Evolutionary conservation across 306 rosid genomes (phyloP).

Genomic region (Medicago truncatula): MtrunA17r5.0-ANR NC_053042.1:12869501-12870000

Average conservation of each 20-base stretch:
- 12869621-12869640: background rate
- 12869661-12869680: background rate
- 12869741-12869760: too few species aligned
- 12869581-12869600: background rate
- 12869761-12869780: background rate
- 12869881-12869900: too few species aligned
- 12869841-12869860: too few species aligned
- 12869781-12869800: background rate
- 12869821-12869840: too few species aligned
- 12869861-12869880: too few species aligned
- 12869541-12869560: too few species aligned
- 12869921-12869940: background rate
- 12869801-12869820: background rate
- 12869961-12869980: too few species aligned
- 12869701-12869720: background rate
- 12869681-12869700: background rate
- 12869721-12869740: too few species aligned
- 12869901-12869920: too few species aligned
- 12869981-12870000: background rate
- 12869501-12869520: too few species aligned
- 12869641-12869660: background rate
- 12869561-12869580: too few species aligned
- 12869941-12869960: background rate
- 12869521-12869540: too few species aligned
- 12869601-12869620: background rate